phyloP scores from a whole-genome alignment of 352 stramenopile genomes.

The Globisporangium rhizosaccharum region DNA sequence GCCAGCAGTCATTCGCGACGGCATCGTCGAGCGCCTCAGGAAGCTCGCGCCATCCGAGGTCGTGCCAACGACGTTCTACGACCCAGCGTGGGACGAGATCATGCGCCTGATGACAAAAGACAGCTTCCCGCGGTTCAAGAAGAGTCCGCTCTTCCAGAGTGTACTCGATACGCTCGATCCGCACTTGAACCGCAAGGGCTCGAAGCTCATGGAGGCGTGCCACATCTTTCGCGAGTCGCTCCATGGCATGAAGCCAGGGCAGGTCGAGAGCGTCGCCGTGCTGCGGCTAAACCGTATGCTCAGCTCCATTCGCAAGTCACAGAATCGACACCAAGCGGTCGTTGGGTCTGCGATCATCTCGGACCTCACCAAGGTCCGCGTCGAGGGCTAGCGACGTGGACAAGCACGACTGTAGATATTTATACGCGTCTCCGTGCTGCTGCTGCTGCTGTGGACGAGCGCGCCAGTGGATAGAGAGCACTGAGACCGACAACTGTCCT shows the following conservation, averaged over 20 bases:
- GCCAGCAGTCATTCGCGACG: slow-evolving; percentile 50
- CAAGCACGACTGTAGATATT: slow-evolving; percentile 6
- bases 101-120: slow-evolving; percentile 79
- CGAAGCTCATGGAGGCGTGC: slow-evolving; percentile 54
- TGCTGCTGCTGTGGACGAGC: background rate
- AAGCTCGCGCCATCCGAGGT: slow-evolving; percentile 19
- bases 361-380: slow-evolving; percentile 13
- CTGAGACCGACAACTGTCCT: too few species aligned
- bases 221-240: slow-evolving; percentile 71
- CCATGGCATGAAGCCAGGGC: slow-evolving; percentile 44
- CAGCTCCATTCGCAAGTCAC: slow-evolving; percentile 59
- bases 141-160: slow-evolving; percentile 56
- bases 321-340: slow-evolving; percentile 32
- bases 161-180: slow-evolving; percentile 61
- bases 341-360: slow-evolving; percentile 16
- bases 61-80: slow-evolving; percentile 39
- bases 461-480: background rate
- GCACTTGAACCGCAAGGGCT: slow-evolving; percentile 57
- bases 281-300: slow-evolving; percentile 57
- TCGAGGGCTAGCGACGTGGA: slow-evolving; percentile 11
- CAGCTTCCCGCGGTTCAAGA: slow-evolving; percentile 79
- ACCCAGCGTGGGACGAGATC: slow-evolving; percentile 64
- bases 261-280: slow-evolving; percentile 48
- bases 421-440: background rate
- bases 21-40: slow-evolving; percentile 26